Evolutionary conservation across 345 rosid genomes (phyloP), one percentile per base, ranked within the genome.

Genomic region (Turritis glabra): DNA sequence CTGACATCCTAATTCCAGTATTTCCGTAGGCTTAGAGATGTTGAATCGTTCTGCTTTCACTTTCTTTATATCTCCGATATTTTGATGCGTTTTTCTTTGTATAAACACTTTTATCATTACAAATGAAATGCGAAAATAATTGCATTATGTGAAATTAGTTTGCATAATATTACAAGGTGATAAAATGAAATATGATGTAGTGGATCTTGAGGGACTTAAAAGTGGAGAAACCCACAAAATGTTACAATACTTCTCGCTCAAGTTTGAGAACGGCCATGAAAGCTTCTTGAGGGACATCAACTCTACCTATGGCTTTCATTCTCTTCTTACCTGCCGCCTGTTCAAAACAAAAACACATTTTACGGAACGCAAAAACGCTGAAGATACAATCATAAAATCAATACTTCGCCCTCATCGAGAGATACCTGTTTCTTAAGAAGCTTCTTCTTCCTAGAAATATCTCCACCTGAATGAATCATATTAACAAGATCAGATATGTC

Each of bases 291-390:
- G 99, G 99, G 48, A 95, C 97, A 76, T 95, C 96, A 10, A 95
- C 97, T 84, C 85, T 95, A 32, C 99, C 99, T 67, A 95, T 87
- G 26, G 97, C 83, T 83, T 95, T 95, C 99, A 95, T 95, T 84
- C 99, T 82, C 79, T 90, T 95, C 93, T 95, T 95, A 69, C 99
- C 99, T 78, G 74, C 99, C 64, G 99, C 97, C 97, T 94, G 83
- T 64, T 3, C 18, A 0, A 9, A 30, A n/a, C 21, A 48, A 71
- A 14, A 13, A 29, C 8, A 14, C 26, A 15, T 40, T 9, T 38
- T 38, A 13, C 10, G 27, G 12, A n/a, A 33, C 41, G 0, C 7
- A 15, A 0, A 56, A 26, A 23, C 8, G 27, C 46, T 22, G 33
- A 74, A 26, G 53, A 25, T 54, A 53, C 7, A 25, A 64, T 3